Conservation (phyloP, 2,329 filamentous ascomycete genomes). For the Clonostachys byssicola region DNA sequence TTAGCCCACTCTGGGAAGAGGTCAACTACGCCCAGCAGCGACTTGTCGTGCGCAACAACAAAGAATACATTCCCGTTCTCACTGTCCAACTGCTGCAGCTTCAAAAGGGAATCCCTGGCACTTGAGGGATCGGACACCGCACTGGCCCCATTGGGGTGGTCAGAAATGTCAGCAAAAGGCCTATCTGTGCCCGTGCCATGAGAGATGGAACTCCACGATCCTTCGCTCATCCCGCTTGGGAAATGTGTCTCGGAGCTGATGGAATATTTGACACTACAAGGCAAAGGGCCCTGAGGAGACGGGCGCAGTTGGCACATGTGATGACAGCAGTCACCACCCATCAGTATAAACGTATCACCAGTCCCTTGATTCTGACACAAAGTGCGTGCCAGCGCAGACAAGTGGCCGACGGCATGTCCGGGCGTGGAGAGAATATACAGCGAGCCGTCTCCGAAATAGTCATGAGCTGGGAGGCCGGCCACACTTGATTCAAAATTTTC, state of each 20-base stretch:
- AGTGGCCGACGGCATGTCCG: conserved; percentile 32
- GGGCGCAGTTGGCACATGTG: conserved; percentile 29
- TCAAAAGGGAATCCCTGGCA: background rate
- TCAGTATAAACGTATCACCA: conserved; percentile 29
- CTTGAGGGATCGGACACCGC: background rate
- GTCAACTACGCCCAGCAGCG: conserved; percentile 8
- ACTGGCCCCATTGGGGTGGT: background rate
- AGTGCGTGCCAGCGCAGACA: conserved; percentile 33
- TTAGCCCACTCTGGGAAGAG: conserved; percentile 14
- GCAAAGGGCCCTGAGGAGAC: conserved; percentile 22
- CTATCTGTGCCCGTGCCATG: background rate
- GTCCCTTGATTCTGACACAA: too few species aligned
- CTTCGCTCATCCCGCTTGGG: background rate
- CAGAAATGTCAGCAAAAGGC: too few species aligned
- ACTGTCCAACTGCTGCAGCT: conserved; percentile 11
- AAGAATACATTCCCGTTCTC: conserved; percentile 13
- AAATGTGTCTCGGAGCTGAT: background rate
- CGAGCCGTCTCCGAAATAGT: conserved; percentile 35
- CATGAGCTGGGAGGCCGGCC: conserved; percentile 28
- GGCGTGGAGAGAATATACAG: conserved; percentile 35
- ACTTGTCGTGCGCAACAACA: conserved; percentile 14
- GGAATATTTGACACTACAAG: conserved; percentile 12
- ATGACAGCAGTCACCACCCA: conserved; percentile 37
- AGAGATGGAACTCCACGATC: background rate
- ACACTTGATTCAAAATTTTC: conserved; percentile 22